Conservation (phyloP, 164 flowering plant genomes). For the Piper betle region DNA sequence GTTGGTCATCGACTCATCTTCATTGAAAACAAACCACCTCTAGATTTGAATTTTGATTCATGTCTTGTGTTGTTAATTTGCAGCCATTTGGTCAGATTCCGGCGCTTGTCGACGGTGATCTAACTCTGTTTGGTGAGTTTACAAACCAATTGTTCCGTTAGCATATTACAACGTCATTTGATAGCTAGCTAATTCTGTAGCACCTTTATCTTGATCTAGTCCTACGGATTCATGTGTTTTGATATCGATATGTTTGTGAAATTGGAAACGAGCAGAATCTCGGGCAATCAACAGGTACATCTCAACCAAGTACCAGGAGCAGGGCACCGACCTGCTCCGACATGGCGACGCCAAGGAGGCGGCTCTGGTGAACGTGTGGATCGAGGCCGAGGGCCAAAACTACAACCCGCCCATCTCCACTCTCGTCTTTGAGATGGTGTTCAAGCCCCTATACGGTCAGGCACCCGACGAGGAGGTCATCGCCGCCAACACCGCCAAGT, state of each 20-base stretch:
- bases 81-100: constrained; percentile 35
- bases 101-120: constrained; percentile 25
- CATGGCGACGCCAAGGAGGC: background rate
- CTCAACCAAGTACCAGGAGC: constrained; percentile 6
- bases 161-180: too few relatives aligned
- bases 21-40: background rate
- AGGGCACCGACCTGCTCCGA: constrained; percentile 2
- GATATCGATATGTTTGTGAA: background rate
- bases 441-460: constrained; percentile 2
- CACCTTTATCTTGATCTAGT: too few relatives aligned
- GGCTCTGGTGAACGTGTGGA: constrained; percentile 6
- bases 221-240: too few relatives aligned
- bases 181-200: too few relatives aligned
- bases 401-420: constrained; percentile 4
- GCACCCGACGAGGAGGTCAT: constrained; percentile 1
- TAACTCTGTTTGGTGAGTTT: constrained; percentile 27
- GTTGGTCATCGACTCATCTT: background rate
- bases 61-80: constrained; percentile 1
- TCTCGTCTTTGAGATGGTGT: background rate
- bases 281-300: constrained; percentile 5
- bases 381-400: constrained; percentile 6
- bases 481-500: constrained; percentile 1
- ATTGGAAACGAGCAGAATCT: constrained; percentile 3
- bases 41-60: background rate
- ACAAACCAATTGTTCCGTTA: too few relatives aligned